Base-by-base conservation (phyloP, 2,329 filamentous ascomycete genomes). In the Pseudogymnoascus sp. region DNA sequence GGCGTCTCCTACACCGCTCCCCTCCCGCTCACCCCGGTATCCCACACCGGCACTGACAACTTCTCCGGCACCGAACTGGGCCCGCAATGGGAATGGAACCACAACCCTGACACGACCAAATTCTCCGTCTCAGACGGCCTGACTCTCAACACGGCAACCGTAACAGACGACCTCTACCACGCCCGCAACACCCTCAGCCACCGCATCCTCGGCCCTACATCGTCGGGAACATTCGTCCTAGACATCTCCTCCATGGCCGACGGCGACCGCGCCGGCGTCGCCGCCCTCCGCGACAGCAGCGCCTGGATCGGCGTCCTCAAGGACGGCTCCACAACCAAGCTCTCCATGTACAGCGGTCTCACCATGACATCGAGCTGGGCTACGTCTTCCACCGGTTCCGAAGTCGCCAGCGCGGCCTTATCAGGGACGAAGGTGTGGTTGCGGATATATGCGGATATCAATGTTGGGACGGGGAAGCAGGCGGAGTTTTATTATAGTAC, bases 11-110 rank as follows among this genome's bases (percentile, higher is more conserved):
- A 82, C 63, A 73, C 74, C 0, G 62, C 74, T 9, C 75, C 77
- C 0, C 65, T 75, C 0, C 65, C 68, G 12, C 69, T 65, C 35
- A 68, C 70, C 62, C 66, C 68, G 2, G 41, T 63, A 4, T 63
- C 65, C n/a, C 63, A 70, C 36, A 71, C 72, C 0, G 75, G 79
- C 14, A 76, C 74, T 0, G 80, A 85, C 62, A 69, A 62, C 0
- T 85, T 85, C 64, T 57, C 64, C 0, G 78, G 77, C 0, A 66
- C 71, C 0, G 64, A 70, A 0, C 72, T 85, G 0, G 69, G 73
- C 6, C 73, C 75, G 0, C 71, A 77, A 2, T 86, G 80, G 79
- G 82, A 86, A 68, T 86, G 82, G 82, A 86, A 86, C 66, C 83
- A 85, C 65, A 85, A 85, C 68, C 83, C 83, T 0, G 81, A 85